A percentile compares a stretch with the other conserved stretches of the same genome.
phyloP scores from a whole-genome alignment of 2,329 filamentous ascomycete species.

The Apiospora phragmitis region DNA sequence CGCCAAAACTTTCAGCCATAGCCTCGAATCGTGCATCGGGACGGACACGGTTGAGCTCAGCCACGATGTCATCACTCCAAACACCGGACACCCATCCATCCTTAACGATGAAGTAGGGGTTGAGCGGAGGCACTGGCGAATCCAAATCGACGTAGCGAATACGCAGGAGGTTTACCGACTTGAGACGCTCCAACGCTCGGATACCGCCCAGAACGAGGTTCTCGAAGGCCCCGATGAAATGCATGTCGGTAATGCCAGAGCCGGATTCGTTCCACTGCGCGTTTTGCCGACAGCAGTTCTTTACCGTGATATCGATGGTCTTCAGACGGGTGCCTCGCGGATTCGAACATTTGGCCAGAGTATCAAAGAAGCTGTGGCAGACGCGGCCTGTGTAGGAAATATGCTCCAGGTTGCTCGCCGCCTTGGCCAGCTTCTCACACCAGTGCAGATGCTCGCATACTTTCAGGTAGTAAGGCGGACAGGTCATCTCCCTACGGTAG shows the following conservation, averaged over 20 bases:
- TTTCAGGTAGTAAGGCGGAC: constrained; percentile 62
- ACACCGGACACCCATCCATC: constrained; percentile 65
- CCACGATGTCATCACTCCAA: constrained; percentile 69
- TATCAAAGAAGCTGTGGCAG: constrained; percentile 68
- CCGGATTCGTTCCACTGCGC: constrained; percentile 61
- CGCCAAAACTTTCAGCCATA: constrained; percentile 64
- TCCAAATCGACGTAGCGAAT: constrained; percentile 78
- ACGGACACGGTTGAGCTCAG: constrained; percentile 58
- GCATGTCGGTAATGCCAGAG: constrained; percentile 70
- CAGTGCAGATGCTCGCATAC: constrained; percentile 62
- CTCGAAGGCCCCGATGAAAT: constrained; percentile 73
- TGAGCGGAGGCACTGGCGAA: constrained; percentile 68
- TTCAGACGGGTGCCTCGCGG: constrained; percentile 54
- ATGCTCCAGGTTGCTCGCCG: constrained; percentile 64
- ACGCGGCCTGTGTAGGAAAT: constrained; percentile 72
- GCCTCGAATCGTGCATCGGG: constrained; percentile 61
- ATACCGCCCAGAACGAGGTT: constrained; percentile 65
- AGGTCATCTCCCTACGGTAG: constrained; percentile 63
- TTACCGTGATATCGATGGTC: constrained; percentile 71
- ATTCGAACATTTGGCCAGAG: constrained; percentile 51
- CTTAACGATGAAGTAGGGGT: constrained; percentile 69
- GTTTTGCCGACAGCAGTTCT: constrained; percentile 67
- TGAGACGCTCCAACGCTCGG: constrained; percentile 58
- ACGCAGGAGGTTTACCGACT: constrained; percentile 62
- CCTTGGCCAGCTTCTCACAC: constrained; percentile 62